Conservation (phyloP, 1,284 basidiomycete genomes). For the Cutaneotrichosporon sp. region DNA sequence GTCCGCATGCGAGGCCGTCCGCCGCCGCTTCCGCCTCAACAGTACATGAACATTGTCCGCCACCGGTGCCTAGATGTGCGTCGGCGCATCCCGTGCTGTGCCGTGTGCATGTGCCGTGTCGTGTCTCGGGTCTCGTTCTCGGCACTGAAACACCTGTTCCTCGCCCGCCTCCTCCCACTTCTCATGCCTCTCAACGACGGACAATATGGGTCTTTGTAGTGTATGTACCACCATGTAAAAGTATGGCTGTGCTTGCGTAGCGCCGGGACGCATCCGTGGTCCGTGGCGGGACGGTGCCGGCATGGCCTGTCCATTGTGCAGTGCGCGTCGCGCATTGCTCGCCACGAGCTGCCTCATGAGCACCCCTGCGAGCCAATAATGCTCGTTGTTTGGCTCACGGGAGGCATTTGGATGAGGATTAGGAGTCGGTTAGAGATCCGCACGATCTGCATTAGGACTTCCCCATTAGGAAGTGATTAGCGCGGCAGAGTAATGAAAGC, state of each 20-base stretch:
- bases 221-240: not conserved
- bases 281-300: not conserved
- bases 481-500: not conserved
- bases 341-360: too few relatives aligned
- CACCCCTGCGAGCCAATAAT: too few relatives aligned
- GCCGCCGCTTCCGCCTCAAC: constrained; percentile 5
- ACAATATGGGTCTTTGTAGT: not conserved
- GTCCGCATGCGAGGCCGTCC: not conserved
- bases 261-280: not conserved
- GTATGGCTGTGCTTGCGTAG: not conserved
- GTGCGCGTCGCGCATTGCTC: too few relatives aligned
- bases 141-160: not conserved
- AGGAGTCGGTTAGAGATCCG: not conserved
- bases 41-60: not conserved
- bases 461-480: too few relatives aligned
- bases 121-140: too few relatives aligned
- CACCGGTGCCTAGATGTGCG: too few relatives aligned
- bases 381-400: not conserved
- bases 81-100: too few relatives aligned
- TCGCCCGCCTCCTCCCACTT: not conserved
- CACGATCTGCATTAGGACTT: too few relatives aligned
- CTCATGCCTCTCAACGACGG: not conserved
- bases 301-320: not conserved
- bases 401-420: not conserved
- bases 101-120: too few relatives aligned